Base-by-base conservation (phyloP, 495 filamentous ascomycete genomes). In the Trypethelium eluteriae region DNA sequence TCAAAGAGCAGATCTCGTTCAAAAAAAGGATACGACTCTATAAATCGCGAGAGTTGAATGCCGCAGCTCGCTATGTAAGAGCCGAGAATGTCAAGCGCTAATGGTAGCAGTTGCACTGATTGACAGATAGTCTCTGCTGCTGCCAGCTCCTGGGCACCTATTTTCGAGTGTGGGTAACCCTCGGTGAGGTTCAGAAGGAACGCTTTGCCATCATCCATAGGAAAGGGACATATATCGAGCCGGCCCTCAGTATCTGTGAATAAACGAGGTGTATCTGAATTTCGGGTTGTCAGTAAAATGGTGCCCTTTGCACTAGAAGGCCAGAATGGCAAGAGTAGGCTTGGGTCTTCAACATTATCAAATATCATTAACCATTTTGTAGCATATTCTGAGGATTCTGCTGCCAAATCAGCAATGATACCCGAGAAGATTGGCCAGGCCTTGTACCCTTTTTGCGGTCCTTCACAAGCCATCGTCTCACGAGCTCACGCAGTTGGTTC, bases 221-320 rank as follows among this genome's bases (percentile, higher is more conserved):
- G 18, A n/a, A 53, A 53, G 5, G 12, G n/a, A n/a, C 18, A 5
- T 53, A 53, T 18, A n/a, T 53, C 49, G 18, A 53, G 11, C n/a
- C 11, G 11, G 5, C 49, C 49, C 12, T 53, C 10, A 2, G n/a
- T 16, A 25, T 25, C 18, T 53, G 49, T 53, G 49, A 53, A 53
- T 14, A 5, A 25, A 53, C 49, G 49, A 16, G 49, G 11, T 53
- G n/a, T 25, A 25, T 25, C 49, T 18, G 11, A n/a, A 53, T 25
- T 53, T 2, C 49, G 49, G 5, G 49, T 53, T 53, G 49, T 53
- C 49, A 53, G n/a, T 53, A 53, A 14, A n/a, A 53, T n/a, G 49
- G 49, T 18, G 11, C 49, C 49, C n/a, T 53, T 53, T 25, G 49
- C 49, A n/a, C 10, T n/a, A 53, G 49, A 16, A 14, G 49, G 49